These are phyloP conservation scores for Hypholoma sublateritium DNA, from an alignment of 768 basidiomycete genomes.

Conservation along the genomic window DNA sequence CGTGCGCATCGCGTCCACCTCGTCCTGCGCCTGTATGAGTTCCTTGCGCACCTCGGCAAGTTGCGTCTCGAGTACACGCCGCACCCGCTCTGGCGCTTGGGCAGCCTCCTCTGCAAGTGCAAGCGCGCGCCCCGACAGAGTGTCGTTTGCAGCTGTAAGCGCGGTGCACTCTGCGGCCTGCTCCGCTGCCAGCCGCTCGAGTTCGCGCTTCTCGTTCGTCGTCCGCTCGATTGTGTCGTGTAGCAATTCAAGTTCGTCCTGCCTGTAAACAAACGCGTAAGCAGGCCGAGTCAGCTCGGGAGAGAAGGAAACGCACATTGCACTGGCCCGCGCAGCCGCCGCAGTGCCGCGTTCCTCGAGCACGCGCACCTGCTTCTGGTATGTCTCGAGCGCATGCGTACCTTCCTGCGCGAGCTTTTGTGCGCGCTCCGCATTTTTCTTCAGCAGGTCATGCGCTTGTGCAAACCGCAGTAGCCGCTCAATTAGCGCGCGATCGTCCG, in stretches of 20 bases:
- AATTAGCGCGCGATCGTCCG: constrained; percentile 82
- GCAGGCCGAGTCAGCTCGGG: constrained; percentile 5
- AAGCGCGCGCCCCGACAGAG: constrained; percentile 70
- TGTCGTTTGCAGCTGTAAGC: constrained; percentile 77
- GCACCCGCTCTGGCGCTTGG: constrained; percentile 52
- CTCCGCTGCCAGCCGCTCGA: constrained; percentile 68
- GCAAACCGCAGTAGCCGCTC: constrained; percentile 84
- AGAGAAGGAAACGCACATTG: constrained; percentile 45
- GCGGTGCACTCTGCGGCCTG: constrained; percentile 74
- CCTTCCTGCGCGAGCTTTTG: constrained; percentile 89
- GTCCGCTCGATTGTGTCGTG: constrained; percentile 62
- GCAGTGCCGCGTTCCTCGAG: constrained; percentile 73
- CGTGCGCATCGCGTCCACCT: constrained; percentile 64
- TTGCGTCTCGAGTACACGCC: constrained; percentile 64
- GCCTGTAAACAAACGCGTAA: constrained; percentile 37
- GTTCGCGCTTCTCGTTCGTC: constrained; percentile 59
- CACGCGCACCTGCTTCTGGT: constrained; percentile 82
- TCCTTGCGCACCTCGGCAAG: constrained; percentile 60
- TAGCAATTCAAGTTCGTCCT: constrained; percentile 64
- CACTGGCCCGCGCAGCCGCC: constrained; percentile 50
- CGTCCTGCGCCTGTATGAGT: constrained; percentile 63
- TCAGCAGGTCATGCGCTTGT: constrained; percentile 86
- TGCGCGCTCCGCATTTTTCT: constrained; percentile 89
- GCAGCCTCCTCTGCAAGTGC: constrained; percentile 71
- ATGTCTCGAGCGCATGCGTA: constrained; percentile 76